Percentiles rank a stretch among this genome's conserved stretches.
phyloP scores from a whole-genome alignment of 345 rosid species.

The Alliaria petiolata region DNA sequence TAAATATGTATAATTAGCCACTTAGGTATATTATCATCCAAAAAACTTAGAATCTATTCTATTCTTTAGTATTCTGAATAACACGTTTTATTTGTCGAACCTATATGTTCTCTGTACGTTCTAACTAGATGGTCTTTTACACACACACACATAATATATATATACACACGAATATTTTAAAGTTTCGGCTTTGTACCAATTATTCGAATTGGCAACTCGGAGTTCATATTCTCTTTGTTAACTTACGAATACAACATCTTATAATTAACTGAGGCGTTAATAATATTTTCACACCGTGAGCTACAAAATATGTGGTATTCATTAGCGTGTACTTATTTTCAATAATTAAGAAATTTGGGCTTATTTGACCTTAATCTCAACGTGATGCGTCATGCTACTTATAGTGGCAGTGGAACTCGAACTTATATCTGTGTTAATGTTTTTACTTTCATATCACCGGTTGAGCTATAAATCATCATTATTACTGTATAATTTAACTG shows the following conservation, averaged over 20 bases:
- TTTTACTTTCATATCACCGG: too few species aligned
- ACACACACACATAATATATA: not conserved
- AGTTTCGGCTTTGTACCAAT: conserved; percentile 18
- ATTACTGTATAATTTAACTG: too few species aligned
- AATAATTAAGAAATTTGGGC: not conserved
- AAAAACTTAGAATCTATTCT: not conserved
- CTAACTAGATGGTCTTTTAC: conserved; percentile 2
- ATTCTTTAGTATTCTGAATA: not conserved
- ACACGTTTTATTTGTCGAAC: conserved; percentile 4
- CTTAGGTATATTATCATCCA: conserved; percentile 5
- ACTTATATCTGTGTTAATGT: not conserved
- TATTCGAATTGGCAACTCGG: conserved; percentile 31
- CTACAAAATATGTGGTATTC: not conserved
- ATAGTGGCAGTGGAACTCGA: not conserved
- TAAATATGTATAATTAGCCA: not conserved
- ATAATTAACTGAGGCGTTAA: not conserved
- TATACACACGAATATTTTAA: conserved; percentile 15
- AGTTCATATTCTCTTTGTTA: conserved; percentile 28
- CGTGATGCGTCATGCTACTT: not conserved
- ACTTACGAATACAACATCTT: conserved; percentile 10
- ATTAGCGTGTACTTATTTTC: not conserved
- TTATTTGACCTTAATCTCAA: not conserved
- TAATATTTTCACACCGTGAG: not conserved
- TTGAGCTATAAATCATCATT: too few species aligned
- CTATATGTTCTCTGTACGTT: not conserved